Evolutionary conservation across 2,329 filamentous ascomycete genomes (phyloP).

Genomic region (Aspergillus pseudonomiae): DNA sequence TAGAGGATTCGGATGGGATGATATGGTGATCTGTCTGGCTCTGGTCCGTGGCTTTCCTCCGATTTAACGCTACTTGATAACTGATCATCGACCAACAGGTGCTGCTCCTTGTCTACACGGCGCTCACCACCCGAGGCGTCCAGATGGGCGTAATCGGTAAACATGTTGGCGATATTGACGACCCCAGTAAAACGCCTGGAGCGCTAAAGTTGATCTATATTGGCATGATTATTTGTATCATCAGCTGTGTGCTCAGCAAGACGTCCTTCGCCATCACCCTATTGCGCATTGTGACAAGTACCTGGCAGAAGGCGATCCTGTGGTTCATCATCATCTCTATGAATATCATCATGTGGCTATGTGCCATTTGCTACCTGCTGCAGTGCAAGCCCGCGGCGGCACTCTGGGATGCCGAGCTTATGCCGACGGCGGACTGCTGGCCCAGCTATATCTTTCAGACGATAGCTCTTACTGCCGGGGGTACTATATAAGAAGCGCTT

Average conservation of each 20-base stretch:
- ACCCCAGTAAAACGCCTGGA: slow-evolving; percentile 15
- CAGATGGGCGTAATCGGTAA: slow-evolving; percentile 37
- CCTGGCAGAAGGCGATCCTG: slow-evolving; percentile 25
- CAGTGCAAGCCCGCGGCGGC: slow-evolving; percentile 24
- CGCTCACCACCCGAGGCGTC: slow-evolving; percentile 29
- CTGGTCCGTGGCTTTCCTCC: slow-evolving; percentile 27
- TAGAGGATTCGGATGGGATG: slow-evolving; percentile 41
- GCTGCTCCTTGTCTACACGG: slow-evolving; percentile 28
- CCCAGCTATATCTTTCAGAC: slow-evolving; percentile 20
- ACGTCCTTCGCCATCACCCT: slow-evolving; percentile 30
- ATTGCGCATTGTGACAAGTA: slow-evolving; percentile 25
- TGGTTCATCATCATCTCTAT: slow-evolving; percentile 30
- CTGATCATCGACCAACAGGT: slow-evolving; percentile 1
- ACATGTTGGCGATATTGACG: slow-evolving; percentile 21
- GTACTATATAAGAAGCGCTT: slow-evolving; percentile 6
- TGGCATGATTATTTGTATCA: slow-evolving; percentile 11
- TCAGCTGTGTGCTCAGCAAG: slow-evolving; percentile 28
- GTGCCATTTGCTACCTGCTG: slow-evolving; percentile 24
- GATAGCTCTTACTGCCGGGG: slow-evolving; percentile 25
- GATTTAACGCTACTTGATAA: too few relatives aligned
- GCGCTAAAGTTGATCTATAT: slow-evolving; percentile 21
- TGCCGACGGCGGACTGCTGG: slow-evolving; percentile 23
- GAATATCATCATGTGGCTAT: slow-evolving; percentile 28
- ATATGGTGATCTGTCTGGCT: slow-evolving; percentile 33
- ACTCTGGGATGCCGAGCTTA: slow-evolving; percentile 22